These are phyloP conservation scores for Epichloe brachyelytri DNA, from an alignment of 2,329 filamentous ascomycete species.

Conservation along the genomic window DNA sequence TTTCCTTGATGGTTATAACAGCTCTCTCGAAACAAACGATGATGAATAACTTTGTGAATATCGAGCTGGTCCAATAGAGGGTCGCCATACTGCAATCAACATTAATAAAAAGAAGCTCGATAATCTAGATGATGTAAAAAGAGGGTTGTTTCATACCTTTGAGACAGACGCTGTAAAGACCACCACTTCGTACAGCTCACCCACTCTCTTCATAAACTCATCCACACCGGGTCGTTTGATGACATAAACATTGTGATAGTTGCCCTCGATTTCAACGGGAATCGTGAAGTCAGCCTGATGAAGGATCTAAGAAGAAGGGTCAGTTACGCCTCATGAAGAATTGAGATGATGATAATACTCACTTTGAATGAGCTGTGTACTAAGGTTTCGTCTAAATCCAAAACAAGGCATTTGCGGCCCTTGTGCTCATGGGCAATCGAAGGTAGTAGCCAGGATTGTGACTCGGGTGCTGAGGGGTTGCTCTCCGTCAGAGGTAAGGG, in stretches of 20 bases:
- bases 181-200: conserved; percentile 94
- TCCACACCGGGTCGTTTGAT: conserved; percentile 99
- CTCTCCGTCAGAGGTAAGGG: conserved; percentile 28
- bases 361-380: conserved; percentile 98
- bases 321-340: conserved; percentile 2
- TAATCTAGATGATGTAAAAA: conserved; percentile 6
- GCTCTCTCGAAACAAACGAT: conserved; percentile 91
- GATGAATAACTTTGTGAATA: conserved; percentile 93
- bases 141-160: conserved; percentile 46
- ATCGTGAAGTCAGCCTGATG: conserved; percentile 99
- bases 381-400: conserved; percentile 91
- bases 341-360: background rate
- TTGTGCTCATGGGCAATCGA: conserved; percentile 66
- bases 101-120: conserved; percentile 6
- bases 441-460: conserved; percentile 62
- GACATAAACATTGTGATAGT: conserved; percentile 98
- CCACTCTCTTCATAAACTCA: conserved; percentile 96
- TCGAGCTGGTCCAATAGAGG: conserved; percentile 91
- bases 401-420: conserved; percentile 84
- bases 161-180: conserved; percentile 98
- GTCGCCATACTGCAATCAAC: conserved; percentile 65
- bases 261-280: conserved; percentile 95
- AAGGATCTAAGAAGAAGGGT: conserved; percentile 51
- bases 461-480: conserved; percentile 27
- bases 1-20: conserved; percentile 99